Evolutionary conservation across 1,284 basidiomycete genomes (phyloP).

Genomic region (Sanguinoderma infundibulare): DNA sequence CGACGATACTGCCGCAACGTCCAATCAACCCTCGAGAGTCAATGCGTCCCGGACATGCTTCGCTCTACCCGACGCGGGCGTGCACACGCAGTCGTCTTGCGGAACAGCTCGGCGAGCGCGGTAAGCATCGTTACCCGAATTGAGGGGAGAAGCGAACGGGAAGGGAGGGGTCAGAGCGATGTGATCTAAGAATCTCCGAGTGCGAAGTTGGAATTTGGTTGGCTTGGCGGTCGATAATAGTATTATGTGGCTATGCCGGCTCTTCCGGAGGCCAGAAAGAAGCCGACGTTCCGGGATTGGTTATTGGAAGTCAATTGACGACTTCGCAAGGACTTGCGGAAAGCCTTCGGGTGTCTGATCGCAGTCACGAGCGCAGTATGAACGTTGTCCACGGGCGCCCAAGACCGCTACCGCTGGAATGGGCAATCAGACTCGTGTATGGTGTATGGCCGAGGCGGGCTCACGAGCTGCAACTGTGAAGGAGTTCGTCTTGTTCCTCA

Average conservation of each 20-base stretch:
- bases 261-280: neutral
- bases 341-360: too few relatives aligned
- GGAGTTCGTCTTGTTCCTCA: too few relatives aligned
- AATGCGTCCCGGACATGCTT: neutral
- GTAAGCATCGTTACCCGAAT: neutral
- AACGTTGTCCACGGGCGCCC: too few relatives aligned
- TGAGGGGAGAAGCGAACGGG: neutral
- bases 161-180: neutral
- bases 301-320: too few relatives aligned
- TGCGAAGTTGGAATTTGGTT: neutral
- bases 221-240: neutral
- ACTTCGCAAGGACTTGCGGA: too few relatives aligned
- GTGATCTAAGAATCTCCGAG: neutral
- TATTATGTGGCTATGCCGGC: neutral
- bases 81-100: neutral
- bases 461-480: too few relatives aligned
- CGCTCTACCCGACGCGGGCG: neutral
- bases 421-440: too few relatives aligned
- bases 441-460: too few relatives aligned
- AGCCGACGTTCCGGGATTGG: neutral
- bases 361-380: too few relatives aligned
- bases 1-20: too few relatives aligned
- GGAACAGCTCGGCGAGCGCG: neutral
- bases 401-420: too few relatives aligned
- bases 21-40: neutral